Percentiles rank a stretch among this genome's conserved stretches.
phyloP scores from a whole-genome alignment of 2,329 filamentous ascomycete genomes.

The Fonsecaea erecta region DNA sequence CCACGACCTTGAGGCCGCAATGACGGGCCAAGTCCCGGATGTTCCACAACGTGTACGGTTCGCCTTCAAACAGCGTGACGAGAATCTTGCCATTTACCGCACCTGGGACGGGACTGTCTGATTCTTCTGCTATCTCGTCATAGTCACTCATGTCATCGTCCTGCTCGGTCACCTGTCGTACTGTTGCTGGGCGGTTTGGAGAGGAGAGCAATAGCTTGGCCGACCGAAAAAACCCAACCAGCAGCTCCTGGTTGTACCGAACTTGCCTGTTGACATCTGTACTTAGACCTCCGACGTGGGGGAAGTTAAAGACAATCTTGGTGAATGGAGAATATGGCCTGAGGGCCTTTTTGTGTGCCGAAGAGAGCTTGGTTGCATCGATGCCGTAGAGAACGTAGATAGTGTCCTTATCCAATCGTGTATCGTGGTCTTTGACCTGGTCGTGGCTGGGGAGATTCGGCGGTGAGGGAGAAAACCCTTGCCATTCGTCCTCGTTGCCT shows the following conservation, averaged over 20 bases:
- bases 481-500: constrained; percentile 29
- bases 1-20: constrained; percentile 51
- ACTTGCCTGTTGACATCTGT: constrained; percentile 96
- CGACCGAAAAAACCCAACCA: constrained; percentile 55
- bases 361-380: constrained; percentile 49
- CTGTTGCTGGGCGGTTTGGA: constrained; percentile 15
- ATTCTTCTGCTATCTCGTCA: constrained; percentile 35
- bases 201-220: constrained; percentile 46
- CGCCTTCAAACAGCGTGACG: constrained; percentile 88
- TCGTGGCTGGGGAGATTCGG: not conserved
- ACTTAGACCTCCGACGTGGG: constrained; percentile 87
- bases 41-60: constrained; percentile 97
- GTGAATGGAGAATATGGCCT: constrained; percentile 62
- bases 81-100: constrained; percentile 62
- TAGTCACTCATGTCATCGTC: constrained; percentile 35
- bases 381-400: constrained; percentile 47
- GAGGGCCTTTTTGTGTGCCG: constrained; percentile 37
- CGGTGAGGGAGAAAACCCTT: constrained; percentile 35
- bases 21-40: constrained; percentile 84
- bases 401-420: constrained; percentile 34
- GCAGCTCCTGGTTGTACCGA: constrained; percentile 75
- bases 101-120: constrained; percentile 25
- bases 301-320: constrained; percentile 92
- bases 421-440: constrained; percentile 1
- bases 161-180: constrained; percentile 29